phyloP scores from a whole-genome alignment of 2,329 filamentous ascomycete genomes.

The Endocalyx cinctus region DNA sequence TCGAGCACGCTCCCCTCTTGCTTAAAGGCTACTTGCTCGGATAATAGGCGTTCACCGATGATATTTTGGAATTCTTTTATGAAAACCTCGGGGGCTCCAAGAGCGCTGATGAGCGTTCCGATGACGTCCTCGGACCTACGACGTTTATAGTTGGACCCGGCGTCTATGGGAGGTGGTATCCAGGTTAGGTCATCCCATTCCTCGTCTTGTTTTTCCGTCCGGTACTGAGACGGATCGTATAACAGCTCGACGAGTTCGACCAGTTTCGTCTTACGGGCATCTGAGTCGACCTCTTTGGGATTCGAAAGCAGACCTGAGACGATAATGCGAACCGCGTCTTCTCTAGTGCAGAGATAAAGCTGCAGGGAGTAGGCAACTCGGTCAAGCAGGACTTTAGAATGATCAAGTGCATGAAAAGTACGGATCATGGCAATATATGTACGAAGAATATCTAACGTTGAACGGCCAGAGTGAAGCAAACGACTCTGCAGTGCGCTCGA shows the following conservation, averaged over 20 bases:
- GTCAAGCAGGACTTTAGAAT: constrained; percentile 72
- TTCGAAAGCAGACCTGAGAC: constrained; percentile 69
- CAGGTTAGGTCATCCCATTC: constrained; percentile 90
- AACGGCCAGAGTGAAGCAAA: constrained; percentile 70
- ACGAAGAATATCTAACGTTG: constrained; percentile 69
- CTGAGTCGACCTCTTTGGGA: constrained; percentile 39
- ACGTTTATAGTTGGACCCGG: constrained; percentile 85
- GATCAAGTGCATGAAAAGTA: constrained; percentile 69
- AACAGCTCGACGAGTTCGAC: constrained; percentile 65
- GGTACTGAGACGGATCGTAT: constrained; percentile 53
- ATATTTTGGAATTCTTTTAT: constrained; percentile 91
- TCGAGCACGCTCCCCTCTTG: constrained; percentile 81
- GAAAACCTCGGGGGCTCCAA: constrained; percentile 86
- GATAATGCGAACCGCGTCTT: constrained; percentile 74
- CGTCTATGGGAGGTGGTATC: constrained; percentile 89
- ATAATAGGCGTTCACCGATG: constrained; percentile 75
- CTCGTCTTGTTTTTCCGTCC: constrained; percentile 50
- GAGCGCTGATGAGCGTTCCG: constrained; percentile 80
- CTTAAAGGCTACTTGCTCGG: constrained; percentile 63
- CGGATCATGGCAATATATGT: constrained; percentile 77
- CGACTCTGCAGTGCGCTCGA: constrained; percentile 59
- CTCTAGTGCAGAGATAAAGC: constrained; percentile 69
- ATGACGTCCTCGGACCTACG: constrained; percentile 88
- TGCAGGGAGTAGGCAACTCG: constrained; percentile 70
- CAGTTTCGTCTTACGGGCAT: constrained; percentile 46